Base-by-base conservation (phyloP, 1,284 basidiomycete genomes). In the Rhizoctonia solani region DNA sequence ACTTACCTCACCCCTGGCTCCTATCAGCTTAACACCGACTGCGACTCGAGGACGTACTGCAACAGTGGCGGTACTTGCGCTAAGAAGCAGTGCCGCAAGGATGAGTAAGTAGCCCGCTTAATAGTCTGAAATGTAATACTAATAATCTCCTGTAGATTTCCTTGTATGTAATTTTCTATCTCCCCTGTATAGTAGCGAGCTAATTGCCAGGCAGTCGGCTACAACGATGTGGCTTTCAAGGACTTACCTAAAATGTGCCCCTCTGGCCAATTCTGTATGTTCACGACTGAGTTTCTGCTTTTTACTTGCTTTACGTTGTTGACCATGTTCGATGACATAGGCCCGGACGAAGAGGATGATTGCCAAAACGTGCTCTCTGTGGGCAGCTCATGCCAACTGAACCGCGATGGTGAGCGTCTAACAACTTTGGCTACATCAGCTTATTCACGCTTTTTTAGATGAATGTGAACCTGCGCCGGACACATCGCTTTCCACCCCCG, bases 361-460 rank as follows among this genome's bases (percentile, higher is more conserved):
- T 95, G 93, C 78, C 83, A 88, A 74, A 72, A 77, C 11, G 73
- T 88, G 46, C 78, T 90, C 4, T 58, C 82, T 0, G 84, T 92
- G 0, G 87, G 83, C 29, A 86, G 84, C 69, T 73, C 82, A 13
- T 95, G 93, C 77, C 92, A 95, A 77, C 84, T 95, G 68, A 90
- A 94, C 76, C 86, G 93, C 61, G 93, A 95, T 76, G 92, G 92
- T 92, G 70, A 70, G 82, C n/a, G n/a, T n/a, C n/a, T n/a, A n/a
- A n/a, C 73, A 42, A 21, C n/a, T 25, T 13, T 37, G 47, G 30
- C 44, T 67, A 54, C 46, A 32, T 19, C 4, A 8, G 54, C 11
- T 27, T 34, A 46, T 63, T 30, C 30, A 14, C 25, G 21, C 37
- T 37, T 42, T 41, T 30, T 67, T 54, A 93, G 92, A 95, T 74